A percentile compares a stretch with the other conserved stretches of the same genome.
Conservation (phyloP, 2,329 filamentous ascomycete genomes). For the Helicocarpus griseus region DNA sequence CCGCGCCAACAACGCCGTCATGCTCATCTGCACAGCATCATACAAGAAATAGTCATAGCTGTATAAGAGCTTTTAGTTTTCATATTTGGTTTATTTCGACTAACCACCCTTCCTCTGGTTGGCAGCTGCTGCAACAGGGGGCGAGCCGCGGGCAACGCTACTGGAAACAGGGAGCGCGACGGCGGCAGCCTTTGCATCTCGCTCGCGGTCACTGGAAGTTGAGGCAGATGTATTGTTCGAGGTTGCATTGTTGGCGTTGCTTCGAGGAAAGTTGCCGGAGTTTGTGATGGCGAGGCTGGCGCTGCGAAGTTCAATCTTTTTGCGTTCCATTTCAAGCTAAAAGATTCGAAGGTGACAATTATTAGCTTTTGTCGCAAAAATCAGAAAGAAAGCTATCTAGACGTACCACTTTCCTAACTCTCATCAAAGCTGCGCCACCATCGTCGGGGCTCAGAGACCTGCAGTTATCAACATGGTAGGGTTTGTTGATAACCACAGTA, state of each 20-base stretch:
- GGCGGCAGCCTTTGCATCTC: constrained; percentile 8
- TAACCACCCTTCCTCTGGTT: constrained; percentile 25
- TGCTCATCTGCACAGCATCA: too few species aligned
- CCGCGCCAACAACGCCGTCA: too few species aligned
- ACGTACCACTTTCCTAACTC: constrained; percentile 42
- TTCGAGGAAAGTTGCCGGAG: constrained; percentile 1
- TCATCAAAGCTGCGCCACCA: constrained; percentile 28
- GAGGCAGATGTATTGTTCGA: not conserved
- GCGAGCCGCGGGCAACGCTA: constrained; percentile 15
- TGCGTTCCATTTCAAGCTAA: constrained; percentile 40
- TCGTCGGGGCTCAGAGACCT: constrained; percentile 30
- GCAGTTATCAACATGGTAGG: constrained; percentile 50
- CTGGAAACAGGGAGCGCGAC: constrained; percentile 12
- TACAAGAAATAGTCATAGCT: too few species aligned
- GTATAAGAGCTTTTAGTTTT: too few species aligned
- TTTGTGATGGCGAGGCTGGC: constrained; percentile 24
- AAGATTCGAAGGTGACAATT: not conserved
- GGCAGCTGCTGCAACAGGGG: constrained; percentile 17
- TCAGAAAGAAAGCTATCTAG: not conserved
- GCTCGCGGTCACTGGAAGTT: constrained; percentile 7
- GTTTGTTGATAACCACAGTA: constrained; percentile 48
- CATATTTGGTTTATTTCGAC: not conserved
- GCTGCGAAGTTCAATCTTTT: constrained; percentile 37
- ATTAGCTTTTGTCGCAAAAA: not conserved
- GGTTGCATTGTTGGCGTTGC: not conserved